Base-by-base conservation (phyloP, 1,139 yeast species). In the Candida tropicalis region DNA sequence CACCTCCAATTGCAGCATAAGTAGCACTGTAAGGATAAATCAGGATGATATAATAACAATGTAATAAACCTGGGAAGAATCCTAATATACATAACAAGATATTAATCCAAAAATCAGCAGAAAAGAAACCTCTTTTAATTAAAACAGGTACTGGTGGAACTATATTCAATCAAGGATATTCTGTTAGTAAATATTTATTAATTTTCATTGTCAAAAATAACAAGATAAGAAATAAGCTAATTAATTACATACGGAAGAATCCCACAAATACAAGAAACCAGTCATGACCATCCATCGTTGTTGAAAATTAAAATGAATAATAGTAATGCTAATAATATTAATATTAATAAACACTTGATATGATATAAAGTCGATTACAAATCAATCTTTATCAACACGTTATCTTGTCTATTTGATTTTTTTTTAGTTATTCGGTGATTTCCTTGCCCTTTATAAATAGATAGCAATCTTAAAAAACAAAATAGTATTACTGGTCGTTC, bases 81-180 rank as follows among this genome's bases (percentile, higher is more conserved):
- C 97, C 96, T 41, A 90, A 71, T 41, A 84, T 54, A 63, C 91
- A 87, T 42, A 90, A 73, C 28, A 87, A 75, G 43, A 90, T 72
- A 63, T 89, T 90, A 56, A 89, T 83, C 65, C 82, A 71, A 54
- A 84, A 79, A 56, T 85, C 95, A 28, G 82, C 81, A 4, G 89
- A 78, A 55, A 79, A 79, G 54, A 84, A 62, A 1, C 96, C 96
- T 51, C 90, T 71, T 63, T 87, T 87, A 51, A 88, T 66, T 50
- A 84, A 76, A 23, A 89, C 96, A 9, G 96, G 91, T 26, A 88
- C 68, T 4, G 95, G 95, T 4, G 97, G 97, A 41, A 87, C 59
- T 58, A 8, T 12, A n/a, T n/a, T n/a, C n/a, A n/a, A n/a, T n/a
- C n/a, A n/a, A n/a, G n/a, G 13, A 11, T 20, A 9, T 15, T 22